Evolutionary conservation across 2,329 filamentous ascomycete species (phyloP).

Genomic region (Cryphonectria nitschkei): DNA sequence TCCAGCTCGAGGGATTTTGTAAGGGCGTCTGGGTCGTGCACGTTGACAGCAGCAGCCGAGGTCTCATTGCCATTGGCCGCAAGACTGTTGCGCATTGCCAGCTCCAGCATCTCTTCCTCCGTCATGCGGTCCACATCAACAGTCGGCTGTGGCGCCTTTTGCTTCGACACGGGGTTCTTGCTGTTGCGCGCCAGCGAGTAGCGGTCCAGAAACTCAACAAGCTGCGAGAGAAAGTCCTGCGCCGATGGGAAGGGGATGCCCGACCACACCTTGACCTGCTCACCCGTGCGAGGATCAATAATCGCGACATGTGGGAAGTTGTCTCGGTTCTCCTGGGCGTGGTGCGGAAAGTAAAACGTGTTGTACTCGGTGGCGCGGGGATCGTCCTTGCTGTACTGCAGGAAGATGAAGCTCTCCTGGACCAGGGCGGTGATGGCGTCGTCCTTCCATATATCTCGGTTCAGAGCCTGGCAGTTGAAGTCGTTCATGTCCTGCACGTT

Average conservation of each 20-base stretch:
- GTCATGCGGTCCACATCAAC: constrained; percentile 87
- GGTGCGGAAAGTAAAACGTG: constrained; percentile 81
- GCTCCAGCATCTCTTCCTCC: constrained; percentile 95
- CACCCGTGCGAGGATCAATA: constrained; percentile 91
- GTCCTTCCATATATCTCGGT: constrained; percentile 96
- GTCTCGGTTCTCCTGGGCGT: constrained; percentile 75
- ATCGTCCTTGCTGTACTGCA: constrained; percentile 91
- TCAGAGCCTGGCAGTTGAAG: constrained; percentile 92
- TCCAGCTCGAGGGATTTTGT: constrained; percentile 65
- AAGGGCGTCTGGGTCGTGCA: constrained; percentile 83
- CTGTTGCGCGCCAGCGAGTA: constrained; percentile 88
- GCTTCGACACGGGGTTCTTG: constrained; percentile 91
- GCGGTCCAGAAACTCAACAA: constrained; percentile 95
- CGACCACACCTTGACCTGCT: constrained; percentile 96
- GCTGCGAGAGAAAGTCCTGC: constrained; percentile 83
- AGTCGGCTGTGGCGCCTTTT: constrained; percentile 65
- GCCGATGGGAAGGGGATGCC: constrained; percentile 77
- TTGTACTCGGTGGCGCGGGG: constrained; percentile 78
- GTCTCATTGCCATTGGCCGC: constrained; percentile 53
- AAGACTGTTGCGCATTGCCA: constrained; percentile 89
- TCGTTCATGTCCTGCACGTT: constrained; percentile 93
- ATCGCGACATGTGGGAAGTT: constrained; percentile 97
- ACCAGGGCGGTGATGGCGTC: constrained; percentile 76
- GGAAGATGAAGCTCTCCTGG: constrained; percentile 90
- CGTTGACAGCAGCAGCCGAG: constrained; percentile 38